Evolutionary conservation across 108 stramenopile genomes (phyloP).

Genomic region (Nannochloropsis salina): DNA sequence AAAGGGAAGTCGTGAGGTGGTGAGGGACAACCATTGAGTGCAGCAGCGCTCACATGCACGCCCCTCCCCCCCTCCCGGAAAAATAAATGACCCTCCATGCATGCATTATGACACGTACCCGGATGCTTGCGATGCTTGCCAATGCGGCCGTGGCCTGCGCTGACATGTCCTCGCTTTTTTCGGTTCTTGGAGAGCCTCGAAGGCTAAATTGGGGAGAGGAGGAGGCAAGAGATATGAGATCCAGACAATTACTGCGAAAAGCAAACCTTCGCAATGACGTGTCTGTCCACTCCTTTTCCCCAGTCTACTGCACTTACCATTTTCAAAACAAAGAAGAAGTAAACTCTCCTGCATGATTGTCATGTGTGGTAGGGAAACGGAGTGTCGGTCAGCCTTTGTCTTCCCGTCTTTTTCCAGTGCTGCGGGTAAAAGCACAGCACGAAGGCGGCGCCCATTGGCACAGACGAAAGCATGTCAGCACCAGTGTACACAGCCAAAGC

Average conservation of each 20-base stretch:
- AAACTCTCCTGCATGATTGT: not conserved
- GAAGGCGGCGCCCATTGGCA: no score
- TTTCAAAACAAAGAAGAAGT: not conserved
- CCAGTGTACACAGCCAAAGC: no score
- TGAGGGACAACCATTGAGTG: no score
- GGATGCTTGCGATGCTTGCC: constrained; percentile 99
- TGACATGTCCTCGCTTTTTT: constrained; percentile 99
- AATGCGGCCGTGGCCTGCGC: constrained; percentile 96
- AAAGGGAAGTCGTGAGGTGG: no score
- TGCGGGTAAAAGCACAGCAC: no score
- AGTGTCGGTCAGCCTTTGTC: no score
- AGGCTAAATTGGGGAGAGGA: constrained; percentile 56
- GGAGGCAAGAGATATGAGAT: not conserved
- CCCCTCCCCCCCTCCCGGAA: not conserved
- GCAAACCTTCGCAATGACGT: not conserved
- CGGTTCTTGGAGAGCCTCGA: constrained; percentile 87
- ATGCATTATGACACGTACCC: not conserved
- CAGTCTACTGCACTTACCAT: not conserved
- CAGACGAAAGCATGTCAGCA: no score
- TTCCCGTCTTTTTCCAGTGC: no score
- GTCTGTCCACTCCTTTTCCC: not conserved
- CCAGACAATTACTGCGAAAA: not conserved
- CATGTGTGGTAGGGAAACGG: constrained; percentile 3
- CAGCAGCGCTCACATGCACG: not conserved
- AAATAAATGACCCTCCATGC: not conserved